These are phyloP conservation scores for Lophiostoma macrostomum DNA, from an alignment of 495 filamentous ascomycete genomes.

Conservation along the genomic window DNA sequence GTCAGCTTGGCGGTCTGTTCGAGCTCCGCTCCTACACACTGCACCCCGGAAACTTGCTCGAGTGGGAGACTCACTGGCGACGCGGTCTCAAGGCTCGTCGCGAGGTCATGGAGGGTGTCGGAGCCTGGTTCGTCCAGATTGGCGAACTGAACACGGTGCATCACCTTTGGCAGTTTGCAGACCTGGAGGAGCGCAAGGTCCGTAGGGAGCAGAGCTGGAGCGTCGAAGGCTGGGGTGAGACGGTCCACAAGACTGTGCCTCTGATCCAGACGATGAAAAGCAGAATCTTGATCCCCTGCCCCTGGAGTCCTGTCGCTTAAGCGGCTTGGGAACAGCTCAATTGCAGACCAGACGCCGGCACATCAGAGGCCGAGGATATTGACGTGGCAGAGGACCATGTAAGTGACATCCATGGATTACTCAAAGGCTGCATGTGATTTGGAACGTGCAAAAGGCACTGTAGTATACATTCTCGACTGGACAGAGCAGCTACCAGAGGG, in stretches of 20 bases:
- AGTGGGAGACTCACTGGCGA: conserved; percentile 99
- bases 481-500: neutral
- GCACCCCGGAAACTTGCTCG: conserved; percentile 88
- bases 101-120: conserved; percentile 98
- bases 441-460: neutral
- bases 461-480: neutral
- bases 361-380: too few species aligned
- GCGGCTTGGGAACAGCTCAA: neutral
- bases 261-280: conserved; percentile 96
- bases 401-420: too few species aligned
- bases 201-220: conserved; percentile 93
- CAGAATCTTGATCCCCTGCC: conserved; percentile 87
- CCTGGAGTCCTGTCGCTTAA: conserved; percentile 88
- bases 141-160: conserved; percentile 97
- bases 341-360: too few species aligned
- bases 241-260: conserved; percentile 97
- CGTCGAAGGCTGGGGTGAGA: conserved; percentile 94
- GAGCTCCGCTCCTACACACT: conserved; percentile 97
- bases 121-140: conserved; percentile 98
- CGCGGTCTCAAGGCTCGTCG: conserved; percentile 81
- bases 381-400: too few species aligned
- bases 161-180: conserved; percentile 97
- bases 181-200: conserved; percentile 89
- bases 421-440: neutral
- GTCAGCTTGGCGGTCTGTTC: conserved; percentile 86